Base-by-base conservation (phyloP, 148 eudicot genomes). In the Spergularia marina region DNA sequence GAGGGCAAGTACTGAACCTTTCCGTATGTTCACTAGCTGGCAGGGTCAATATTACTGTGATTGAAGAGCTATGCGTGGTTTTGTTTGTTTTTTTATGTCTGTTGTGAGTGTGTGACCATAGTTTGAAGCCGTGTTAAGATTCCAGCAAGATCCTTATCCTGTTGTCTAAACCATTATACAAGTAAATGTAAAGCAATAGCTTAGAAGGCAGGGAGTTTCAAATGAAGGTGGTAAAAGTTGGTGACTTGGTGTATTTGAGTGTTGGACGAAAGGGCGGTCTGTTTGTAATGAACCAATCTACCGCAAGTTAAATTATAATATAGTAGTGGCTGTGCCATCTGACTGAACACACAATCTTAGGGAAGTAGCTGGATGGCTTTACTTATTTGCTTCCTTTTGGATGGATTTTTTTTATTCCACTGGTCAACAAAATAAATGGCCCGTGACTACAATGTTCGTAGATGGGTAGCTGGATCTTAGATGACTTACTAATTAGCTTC, bases 31-130 rank as follows among this genome's bases (percentile, higher is more conserved):
- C 20, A 41, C 53, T 8, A 6, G 25, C 70, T 41, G 30, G 13
- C n/a, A 44, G 53, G n/a, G 53, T 41, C 41, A 41, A 8, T 2
- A 15, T 11, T 18, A 68, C 51, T 39, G 51, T 65, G 51, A 65
- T 36, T 39, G 16, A 23, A 36, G 18, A 56, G 36, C 8, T 44
- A 49, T 9, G 16, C 30, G 20, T 67, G 16, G 25, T 51, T 44
- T 67, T 67, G 12, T 18, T 40, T 34, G 67, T n/a, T 63, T 14
- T 64, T 36, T 30, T 56, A 13, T 47, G 16, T 67, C 5, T 49
- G 71, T 41, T 66, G 53, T 41, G 69, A 58, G 12, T 17, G 7
- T n/a, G 23, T 59, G 64, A 51, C 71, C 71, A 12, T 20, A 51
- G 21, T 20, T 2, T 49, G 6, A 4, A 14, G 64, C 34, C 4